Conservation (phyloP, 495 filamentous ascomycete species). For the Aspergillus saccharolyticus region DNA sequence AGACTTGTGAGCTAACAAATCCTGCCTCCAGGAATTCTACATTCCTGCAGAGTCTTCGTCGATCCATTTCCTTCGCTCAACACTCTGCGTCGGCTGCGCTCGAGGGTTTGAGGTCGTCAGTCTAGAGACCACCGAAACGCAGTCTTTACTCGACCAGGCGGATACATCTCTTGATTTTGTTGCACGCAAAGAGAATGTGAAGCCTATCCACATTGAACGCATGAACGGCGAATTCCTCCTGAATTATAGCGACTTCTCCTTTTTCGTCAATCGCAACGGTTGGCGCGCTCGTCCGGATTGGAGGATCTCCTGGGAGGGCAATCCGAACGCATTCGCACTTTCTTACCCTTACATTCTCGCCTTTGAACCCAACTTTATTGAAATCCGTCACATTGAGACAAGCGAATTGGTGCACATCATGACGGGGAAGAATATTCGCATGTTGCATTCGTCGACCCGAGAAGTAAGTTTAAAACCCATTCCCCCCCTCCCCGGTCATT, state of each 20-base stretch:
- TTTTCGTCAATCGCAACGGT: conserved; percentile 98
- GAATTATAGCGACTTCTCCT: conserved; percentile 96
- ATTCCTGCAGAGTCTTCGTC: conserved; percentile 94
- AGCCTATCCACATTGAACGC: conserved; percentile 96
- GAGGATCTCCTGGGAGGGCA: conserved; percentile 96
- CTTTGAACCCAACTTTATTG: conserved; percentile 98
- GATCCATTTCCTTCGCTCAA: conserved; percentile 95
- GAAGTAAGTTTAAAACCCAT: conserved; percentile 79
- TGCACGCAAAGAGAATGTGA: conserved; percentile 82
- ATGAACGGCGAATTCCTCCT: conserved; percentile 95
- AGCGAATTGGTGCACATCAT: conserved; percentile 87
- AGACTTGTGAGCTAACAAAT: conserved; percentile 1
- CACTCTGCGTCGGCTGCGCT: conserved; percentile 92
- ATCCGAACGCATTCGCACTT: conserved; percentile 82
- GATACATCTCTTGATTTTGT: conserved; percentile 98
- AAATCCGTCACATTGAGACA: conserved; percentile 91
- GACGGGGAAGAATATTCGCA: conserved; percentile 90
- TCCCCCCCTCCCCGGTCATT: background rate
- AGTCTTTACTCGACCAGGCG: conserved; percentile 93
- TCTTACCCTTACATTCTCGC: conserved; percentile 94
- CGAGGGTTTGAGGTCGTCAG: conserved; percentile 96
- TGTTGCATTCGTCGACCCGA: conserved; percentile 92
- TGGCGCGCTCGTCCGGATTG: conserved; percentile 95
- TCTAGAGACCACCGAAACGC: conserved; percentile 94
- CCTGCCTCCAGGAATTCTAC: conserved; percentile 70